phyloP scores from a whole-genome alignment of 768 basidiomycete species.

The Mrakia blollopis region DNA sequence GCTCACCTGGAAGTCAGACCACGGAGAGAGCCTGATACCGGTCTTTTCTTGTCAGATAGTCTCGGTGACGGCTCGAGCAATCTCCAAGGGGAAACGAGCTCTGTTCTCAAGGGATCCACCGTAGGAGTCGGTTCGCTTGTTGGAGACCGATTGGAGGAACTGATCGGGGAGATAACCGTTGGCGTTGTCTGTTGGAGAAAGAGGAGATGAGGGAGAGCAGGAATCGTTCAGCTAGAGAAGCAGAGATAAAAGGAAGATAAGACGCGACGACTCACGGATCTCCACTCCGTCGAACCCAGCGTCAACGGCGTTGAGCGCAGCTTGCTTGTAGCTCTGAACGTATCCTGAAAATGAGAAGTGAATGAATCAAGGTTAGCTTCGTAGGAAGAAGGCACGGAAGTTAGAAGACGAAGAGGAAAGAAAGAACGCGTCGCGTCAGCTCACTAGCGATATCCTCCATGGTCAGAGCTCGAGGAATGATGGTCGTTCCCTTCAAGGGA shows the following conservation, averaged over 20 bases:
- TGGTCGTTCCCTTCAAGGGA: slow-evolving; percentile 6
- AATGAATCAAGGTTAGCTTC: too few relatives aligned
- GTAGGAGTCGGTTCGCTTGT: slow-evolving; percentile 60
- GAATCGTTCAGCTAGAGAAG: background rate
- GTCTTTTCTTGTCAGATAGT: slow-evolving; percentile 56
- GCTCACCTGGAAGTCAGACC: slow-evolving; percentile 49
- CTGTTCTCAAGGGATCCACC: slow-evolving; percentile 64
- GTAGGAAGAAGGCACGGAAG: too few relatives aligned
- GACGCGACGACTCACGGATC: slow-evolving; percentile 26
- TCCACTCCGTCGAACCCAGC: slow-evolving; percentile 60
- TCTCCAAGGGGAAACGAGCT: slow-evolving; percentile 54
- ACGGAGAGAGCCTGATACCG: slow-evolving; percentile 58
- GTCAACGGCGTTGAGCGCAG: slow-evolving; percentile 52
- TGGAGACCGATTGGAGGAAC: slow-evolving; percentile 56
- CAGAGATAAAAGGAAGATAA: background rate
- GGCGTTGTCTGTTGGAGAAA: background rate
- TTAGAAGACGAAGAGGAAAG: too few relatives aligned
- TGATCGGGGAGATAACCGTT: slow-evolving; percentile 26
- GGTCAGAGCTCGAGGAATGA: slow-evolving; percentile 2
- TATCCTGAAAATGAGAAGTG: too few relatives aligned
- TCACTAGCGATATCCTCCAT: slow-evolving; percentile 28
- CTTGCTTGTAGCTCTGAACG: slow-evolving; percentile 45
- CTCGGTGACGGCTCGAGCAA: slow-evolving; percentile 52
- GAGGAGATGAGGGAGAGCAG: background rate
- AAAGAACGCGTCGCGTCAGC: background rate